phyloP scores from a whole-genome alignment of 1,139 yeast species.

The Dujonia santamariae region DNA sequence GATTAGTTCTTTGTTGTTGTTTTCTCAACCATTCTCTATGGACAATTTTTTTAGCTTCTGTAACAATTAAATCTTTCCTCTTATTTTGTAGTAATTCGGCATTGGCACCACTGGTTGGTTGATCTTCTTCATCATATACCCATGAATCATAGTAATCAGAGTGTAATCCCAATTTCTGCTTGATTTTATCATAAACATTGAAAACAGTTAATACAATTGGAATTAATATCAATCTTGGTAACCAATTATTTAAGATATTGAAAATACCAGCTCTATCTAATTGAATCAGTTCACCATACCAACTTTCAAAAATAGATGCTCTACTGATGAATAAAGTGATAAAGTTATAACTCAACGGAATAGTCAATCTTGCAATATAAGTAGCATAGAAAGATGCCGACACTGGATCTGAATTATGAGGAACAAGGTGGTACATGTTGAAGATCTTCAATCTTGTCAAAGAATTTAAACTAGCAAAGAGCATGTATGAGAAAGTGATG shows the following conservation, averaged over 20 bases:
- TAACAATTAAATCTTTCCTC: slow-evolving; percentile 36
- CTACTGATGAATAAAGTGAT: slow-evolving; percentile 59
- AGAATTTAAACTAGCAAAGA: slow-evolving; percentile 60
- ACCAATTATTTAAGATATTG: slow-evolving; percentile 65
- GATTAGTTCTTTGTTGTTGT: slow-evolving; percentile 17
- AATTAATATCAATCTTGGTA: slow-evolving; percentile 68
- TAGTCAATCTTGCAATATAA: slow-evolving; percentile 77
- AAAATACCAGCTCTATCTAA: slow-evolving; percentile 63
- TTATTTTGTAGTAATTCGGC: slow-evolving; percentile 15
- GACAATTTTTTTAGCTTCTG: slow-evolving; percentile 42
- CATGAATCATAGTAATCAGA: slow-evolving; percentile 58
- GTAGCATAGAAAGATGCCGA: slow-evolving; percentile 76
- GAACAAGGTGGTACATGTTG: slow-evolving; percentile 72
- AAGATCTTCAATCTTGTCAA: slow-evolving; percentile 67
- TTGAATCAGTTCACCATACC: slow-evolving; percentile 74
- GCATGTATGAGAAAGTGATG: slow-evolving; percentile 61
- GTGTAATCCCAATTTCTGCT: slow-evolving; percentile 41
- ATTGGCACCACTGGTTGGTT: slow-evolving; percentile 11
- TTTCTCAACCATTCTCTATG: slow-evolving; percentile 33
- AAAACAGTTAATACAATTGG: slow-evolving; percentile 66
- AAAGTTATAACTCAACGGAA: slow-evolving; percentile 79
- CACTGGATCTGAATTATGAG: slow-evolving; percentile 67
- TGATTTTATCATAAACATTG: slow-evolving; percentile 65
- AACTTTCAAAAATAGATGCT: slow-evolving; percentile 47
- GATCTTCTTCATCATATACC: slow-evolving; percentile 42